Evolutionary conservation across 2,329 filamentous ascomycete genomes (phyloP), one percentile per base, ranked within the genome.

Genomic region (Neonectria coccinea): DNA sequence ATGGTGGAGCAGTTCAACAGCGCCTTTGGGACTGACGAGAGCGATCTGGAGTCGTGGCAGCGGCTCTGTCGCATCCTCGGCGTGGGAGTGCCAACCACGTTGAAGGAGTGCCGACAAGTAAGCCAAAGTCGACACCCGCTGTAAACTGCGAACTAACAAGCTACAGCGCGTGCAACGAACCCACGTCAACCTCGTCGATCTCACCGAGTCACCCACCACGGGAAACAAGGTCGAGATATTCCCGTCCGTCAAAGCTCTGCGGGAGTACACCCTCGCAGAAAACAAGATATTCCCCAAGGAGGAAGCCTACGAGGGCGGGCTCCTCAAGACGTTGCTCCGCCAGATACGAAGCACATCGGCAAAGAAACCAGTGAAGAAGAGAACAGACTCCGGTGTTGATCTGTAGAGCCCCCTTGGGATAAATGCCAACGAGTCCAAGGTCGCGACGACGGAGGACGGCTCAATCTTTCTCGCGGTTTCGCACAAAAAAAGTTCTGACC

Each of bases 121-220:
- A 31, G 61, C 48, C 20, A 6, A 12, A 7, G 10, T 29, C 25
- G 22, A 8, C 16, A 16, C 14, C 5, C 42, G 14, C n/a, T 16
- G 6, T 10, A 9, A 51, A 9, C 4, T 18, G 18, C 10, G 18
- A 44, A n/a, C n/a, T 51, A 7, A 56, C 5, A 12, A 1, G 14
- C 14, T n/a, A 2, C 18, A 70, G 68, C n/a, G 33, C 2, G 60
- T 68, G 20, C 41, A 51, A 11, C 29, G 36, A 5, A 59, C 14
- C 2, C 54, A 55, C n/a, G 68, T 70, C 22, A 69, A 70, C 41
- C 57, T 69, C 8, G 56, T 66, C 2, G 68, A 62, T 50, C 42
- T 70, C 27, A 18, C 61, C 5, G 51, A 68, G 45, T 42, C 39
- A 16, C 47, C 56, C 11, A 14, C 39, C 12, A 58, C 56, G 2